Percentiles rank a stretch among this genome's conserved stretches.
Conservation (phyloP, 2,329 filamentous ascomycete species). For the Pezizomycotina sp. region DNA sequence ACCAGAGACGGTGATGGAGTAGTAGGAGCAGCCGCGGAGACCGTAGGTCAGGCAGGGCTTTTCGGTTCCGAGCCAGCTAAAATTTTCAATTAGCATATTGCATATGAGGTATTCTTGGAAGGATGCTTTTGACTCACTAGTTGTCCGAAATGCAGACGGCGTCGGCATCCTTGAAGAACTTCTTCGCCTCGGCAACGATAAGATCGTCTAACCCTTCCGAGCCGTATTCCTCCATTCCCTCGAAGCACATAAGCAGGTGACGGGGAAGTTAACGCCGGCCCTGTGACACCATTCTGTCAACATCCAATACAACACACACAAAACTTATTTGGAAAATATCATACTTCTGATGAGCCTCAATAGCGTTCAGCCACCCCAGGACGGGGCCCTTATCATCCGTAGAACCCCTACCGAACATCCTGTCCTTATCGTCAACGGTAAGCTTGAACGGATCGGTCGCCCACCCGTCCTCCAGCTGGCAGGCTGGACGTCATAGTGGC, state of each 20-base stretch:
- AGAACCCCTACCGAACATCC: constrained; percentile 90
- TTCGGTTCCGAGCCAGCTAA: constrained; percentile 81
- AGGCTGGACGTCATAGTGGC: constrained; percentile 97
- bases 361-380: constrained; percentile 91
- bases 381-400: constrained; percentile 98
- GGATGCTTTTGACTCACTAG: constrained; percentile 42
- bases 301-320: neutral
- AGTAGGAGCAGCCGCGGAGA: constrained; percentile 95
- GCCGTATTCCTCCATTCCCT: constrained; percentile 98
- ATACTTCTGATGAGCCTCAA: constrained; percentile 82
- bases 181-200: constrained; percentile 77
- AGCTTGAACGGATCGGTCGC: constrained; percentile 85
- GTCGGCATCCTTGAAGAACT: constrained; percentile 88
- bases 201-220: constrained; percentile 93
- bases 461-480: constrained; percentile 88
- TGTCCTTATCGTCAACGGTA: constrained; percentile 69
- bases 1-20: constrained; percentile 75
- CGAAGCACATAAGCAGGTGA: constrained; percentile 97
- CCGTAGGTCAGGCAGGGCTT: constrained; percentile 97
- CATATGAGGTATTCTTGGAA: neutral
- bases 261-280: constrained; percentile 87
- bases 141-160: constrained; percentile 98
- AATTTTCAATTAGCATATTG: neutral
- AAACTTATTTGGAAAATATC: neutral
- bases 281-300: constrained; percentile 10